Evolutionary conservation across 768 basidiomycete species (phyloP).

Genomic region (Postia placenta): DNA sequence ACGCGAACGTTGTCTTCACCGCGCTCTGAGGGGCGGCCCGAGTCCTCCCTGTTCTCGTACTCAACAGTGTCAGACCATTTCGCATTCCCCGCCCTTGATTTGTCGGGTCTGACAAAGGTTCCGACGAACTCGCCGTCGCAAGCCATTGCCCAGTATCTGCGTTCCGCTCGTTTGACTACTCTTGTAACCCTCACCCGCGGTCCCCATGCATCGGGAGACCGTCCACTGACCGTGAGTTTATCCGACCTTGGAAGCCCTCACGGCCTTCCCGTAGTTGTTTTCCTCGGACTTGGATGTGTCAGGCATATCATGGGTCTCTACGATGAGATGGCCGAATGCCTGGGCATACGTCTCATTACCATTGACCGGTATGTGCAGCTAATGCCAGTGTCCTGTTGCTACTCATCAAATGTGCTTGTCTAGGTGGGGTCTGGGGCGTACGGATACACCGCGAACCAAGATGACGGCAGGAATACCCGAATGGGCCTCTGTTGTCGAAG

Average conservation of each 20-base stretch:
- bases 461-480: slow-evolving; percentile 76
- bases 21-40: slow-evolving; percentile 15
- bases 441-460: slow-evolving; percentile 58
- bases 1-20: slow-evolving; percentile 12
- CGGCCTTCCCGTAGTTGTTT: slow-evolving; percentile 88
- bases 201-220: slow-evolving; percentile 70
- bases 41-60: slow-evolving; percentile 22
- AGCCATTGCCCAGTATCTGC: slow-evolving; percentile 79
- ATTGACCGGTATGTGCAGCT: slow-evolving; percentile 68
- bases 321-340: slow-evolving; percentile 90
- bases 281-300: slow-evolving; percentile 91
- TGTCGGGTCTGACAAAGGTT: slow-evolving; percentile 30
- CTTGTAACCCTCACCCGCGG: slow-evolving; percentile 72
- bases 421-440: slow-evolving; percentile 92
- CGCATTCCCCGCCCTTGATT: slow-evolving; percentile 19
- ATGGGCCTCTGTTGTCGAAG: slow-evolving; percentile 88
- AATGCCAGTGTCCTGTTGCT: background rate
- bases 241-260: slow-evolving; percentile 84
- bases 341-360: slow-evolving; percentile 85
- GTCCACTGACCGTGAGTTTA: slow-evolving; percentile 80
- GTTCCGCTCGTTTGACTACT: slow-evolving; percentile 80
- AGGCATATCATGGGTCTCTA: slow-evolving; percentile 93
- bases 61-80: slow-evolving; percentile 22
- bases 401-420: slow-evolving; percentile 3
- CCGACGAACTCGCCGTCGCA: slow-evolving; percentile 52